Percentiles rank a stretch among this genome's conserved stretches.
Evolutionary conservation across 805 yeast genomes (phyloP).

Genomic region (Yarrowia sp.): DNA sequence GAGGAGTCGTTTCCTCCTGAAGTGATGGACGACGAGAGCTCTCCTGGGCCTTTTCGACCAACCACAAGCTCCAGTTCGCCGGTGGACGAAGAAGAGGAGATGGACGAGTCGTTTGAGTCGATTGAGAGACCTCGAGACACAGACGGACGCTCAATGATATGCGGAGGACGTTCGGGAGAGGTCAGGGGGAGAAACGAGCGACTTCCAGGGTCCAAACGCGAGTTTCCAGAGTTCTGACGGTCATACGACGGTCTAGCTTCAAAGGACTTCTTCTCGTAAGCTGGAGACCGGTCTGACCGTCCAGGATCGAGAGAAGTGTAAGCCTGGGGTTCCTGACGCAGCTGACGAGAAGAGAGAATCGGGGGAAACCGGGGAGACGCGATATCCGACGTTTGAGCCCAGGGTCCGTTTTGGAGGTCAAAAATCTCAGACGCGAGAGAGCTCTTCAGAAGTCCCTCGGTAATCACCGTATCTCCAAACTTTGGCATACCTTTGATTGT

Average conservation of each 20-base stretch:
- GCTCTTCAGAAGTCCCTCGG: constrained; percentile 23
- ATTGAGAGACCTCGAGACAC: constrained; percentile 30
- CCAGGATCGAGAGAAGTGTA: constrained; percentile 29
- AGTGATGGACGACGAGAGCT: constrained; percentile 23
- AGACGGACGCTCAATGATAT: constrained; percentile 21
- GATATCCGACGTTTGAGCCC: constrained; percentile 26
- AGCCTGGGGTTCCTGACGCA: constrained; percentile 26
- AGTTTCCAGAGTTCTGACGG: neutral
- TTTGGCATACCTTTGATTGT: constrained; percentile 26
- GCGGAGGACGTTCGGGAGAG: constrained; percentile 17
- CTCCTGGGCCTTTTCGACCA: constrained; percentile 17
- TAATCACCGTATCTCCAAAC: constrained; percentile 30
- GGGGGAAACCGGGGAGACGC: constrained; percentile 29
- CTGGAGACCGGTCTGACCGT: neutral
- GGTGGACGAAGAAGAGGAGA: constrained; percentile 32
- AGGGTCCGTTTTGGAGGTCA: constrained; percentile 36
- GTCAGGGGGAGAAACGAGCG: constrained; percentile 15
- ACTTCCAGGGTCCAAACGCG: constrained; percentile 4
- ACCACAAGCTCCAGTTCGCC: constrained; percentile 35
- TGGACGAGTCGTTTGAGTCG: constrained; percentile 37
- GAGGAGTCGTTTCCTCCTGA: neutral
- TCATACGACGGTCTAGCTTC: constrained; percentile 3
- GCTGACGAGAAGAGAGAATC: neutral
- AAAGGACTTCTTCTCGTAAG: neutral
- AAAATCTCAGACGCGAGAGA: constrained; percentile 36